Base-by-base conservation (phyloP, 768 basidiomycete species). In the Lactarius indigo region DNA sequence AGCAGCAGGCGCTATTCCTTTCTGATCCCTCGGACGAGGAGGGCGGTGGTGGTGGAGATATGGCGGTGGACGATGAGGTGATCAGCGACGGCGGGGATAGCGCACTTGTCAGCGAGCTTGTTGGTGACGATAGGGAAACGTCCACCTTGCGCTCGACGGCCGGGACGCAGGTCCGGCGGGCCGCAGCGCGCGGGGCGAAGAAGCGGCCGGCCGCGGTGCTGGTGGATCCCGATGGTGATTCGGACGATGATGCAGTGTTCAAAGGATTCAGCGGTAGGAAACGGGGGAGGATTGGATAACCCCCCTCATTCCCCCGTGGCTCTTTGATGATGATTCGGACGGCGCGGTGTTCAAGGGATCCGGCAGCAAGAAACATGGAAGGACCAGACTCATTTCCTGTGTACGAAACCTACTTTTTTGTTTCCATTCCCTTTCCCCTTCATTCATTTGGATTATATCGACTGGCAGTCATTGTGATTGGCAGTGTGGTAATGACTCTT, bases 211-310 rank as follows among this genome's bases (percentile, higher is more conserved):
- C 57, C 23, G 61, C 60, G 37, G 37, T 39, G 42, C 59, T 73
- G 17, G 70, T 71, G 12, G 75, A 85, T 44, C 78, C 78, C 7
- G 85, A 85, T 61, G 87, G 87, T 71, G 88, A 88, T 73, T 88
- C 86, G 12, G 89, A 89, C 70, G 86, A 89, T 6, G 83, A 89
- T 6, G 83, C 80, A 20, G 83, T 85, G 30, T 90, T 89, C 76
- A 84, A 82, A 69, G 87, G 88, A 18, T 88, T 87, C 69, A 75
- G 78, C 71, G 59, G 78, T 73, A 73, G 78, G 75, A 73, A 74
- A 33, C 60, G 58, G 42, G 58, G 69, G 28, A 39, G 58, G 39
- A 33, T 63, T n/a, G 55, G 66, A 52, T 67, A 64, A 41, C 10
- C 1, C 17, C 7, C 30, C 3, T 9, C 8, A 18, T 39, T 39